These are phyloP conservation scores for Sporothrix brunneoviolacea DNA, from an alignment of 2,329 filamentous ascomycete species.

Conservation along the genomic window DNA sequence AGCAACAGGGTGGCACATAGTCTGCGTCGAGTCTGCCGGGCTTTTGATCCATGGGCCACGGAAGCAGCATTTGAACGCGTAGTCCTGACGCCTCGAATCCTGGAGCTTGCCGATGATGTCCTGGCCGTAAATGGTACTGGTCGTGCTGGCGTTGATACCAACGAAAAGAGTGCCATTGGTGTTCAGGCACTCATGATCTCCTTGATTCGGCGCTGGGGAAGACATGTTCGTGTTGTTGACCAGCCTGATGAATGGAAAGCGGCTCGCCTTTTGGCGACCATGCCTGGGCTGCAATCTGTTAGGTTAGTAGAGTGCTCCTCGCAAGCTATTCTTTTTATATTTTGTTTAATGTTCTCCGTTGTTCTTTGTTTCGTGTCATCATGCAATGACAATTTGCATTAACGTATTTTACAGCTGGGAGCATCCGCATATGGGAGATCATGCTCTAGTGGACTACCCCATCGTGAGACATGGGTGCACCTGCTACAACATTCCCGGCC, in stretches of 20 bases:
- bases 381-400: background rate
- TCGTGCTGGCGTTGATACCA: background rate
- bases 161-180: background rate
- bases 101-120: background rate
- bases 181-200: constrained; percentile 2
- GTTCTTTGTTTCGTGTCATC: too few relatives aligned
- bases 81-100: background rate
- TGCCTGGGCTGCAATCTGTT: background rate
- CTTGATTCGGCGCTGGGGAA: background rate
- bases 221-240: constrained; percentile 24
- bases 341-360: background rate
- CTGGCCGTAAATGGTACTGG: background rate
- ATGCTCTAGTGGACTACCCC: background rate
- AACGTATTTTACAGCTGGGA: background rate
- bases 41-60: background rate
- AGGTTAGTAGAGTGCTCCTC: background rate
- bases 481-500: constrained; percentile 4
- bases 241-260: constrained; percentile 5
- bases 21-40: background rate
- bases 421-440: background rate
- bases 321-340: background rate
- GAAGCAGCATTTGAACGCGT: constrained; percentile 3
- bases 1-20: background rate
- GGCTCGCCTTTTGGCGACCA: background rate
- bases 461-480: background rate